Conservation (phyloP, 352 stramenopile genomes). For the Albugo candida region DNA sequence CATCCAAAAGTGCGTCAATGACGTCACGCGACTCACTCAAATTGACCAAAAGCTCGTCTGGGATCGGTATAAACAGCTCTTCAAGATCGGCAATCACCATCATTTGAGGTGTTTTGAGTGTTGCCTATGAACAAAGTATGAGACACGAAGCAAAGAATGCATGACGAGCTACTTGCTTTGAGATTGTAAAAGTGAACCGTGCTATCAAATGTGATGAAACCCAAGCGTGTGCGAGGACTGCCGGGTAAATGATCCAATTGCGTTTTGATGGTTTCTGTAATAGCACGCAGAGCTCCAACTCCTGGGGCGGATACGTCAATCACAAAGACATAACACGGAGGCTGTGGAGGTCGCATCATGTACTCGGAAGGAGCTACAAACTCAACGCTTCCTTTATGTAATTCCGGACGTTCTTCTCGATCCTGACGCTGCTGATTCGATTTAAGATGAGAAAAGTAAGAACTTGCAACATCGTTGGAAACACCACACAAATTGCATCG, state of each 20-base stretch:
- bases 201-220: constrained; percentile 77
- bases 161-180: constrained; percentile 33
- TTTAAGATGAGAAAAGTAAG: constrained; percentile 97
- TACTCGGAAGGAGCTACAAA: constrained; percentile 78
- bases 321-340: constrained; percentile 78
- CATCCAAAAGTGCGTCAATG: constrained; percentile 91
- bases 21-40: constrained; percentile 86
- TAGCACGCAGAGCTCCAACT: constrained; percentile 19
- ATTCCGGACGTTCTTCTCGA: constrained; percentile 71
- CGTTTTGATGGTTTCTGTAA: constrained; percentile 41
- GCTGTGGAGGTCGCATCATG: constrained; percentile 77
- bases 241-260: constrained; percentile 66
- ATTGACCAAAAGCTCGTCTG: constrained; percentile 97
- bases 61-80: constrained; percentile 80
- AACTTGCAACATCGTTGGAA: constrained; percentile 81
- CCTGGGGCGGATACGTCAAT: constrained; percentile 67
- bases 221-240: constrained; percentile 48
- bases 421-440: constrained; percentile 88
- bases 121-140: constrained; percentile 20
- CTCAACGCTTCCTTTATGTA: constrained; percentile 57
- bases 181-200: constrained; percentile 81
- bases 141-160: constrained; percentile 57
- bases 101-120: constrained; percentile 72
- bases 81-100: constrained; percentile 78
- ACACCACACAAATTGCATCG: constrained; percentile 79